Evolutionary conservation across 805 yeast genomes (phyloP), one percentile per base, ranked within the genome.

Genomic region (Pichia deserticola): DNA sequence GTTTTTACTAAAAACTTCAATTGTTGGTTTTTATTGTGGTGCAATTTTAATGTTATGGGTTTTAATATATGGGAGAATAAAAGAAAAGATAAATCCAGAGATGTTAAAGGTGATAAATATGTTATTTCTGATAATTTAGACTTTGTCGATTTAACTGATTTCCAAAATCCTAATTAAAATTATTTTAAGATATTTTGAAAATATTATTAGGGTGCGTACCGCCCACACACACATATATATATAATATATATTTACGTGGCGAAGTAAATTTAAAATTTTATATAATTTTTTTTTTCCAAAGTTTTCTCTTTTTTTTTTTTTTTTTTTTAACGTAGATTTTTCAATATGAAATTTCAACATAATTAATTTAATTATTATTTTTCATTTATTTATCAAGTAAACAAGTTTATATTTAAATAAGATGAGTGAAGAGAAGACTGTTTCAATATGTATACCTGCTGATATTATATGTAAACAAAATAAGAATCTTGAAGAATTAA

Each of bases 401-500:
- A 20, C 20, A 20, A 20, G 20, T 20, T 20, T 20, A 20, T 20
- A 20, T 2, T 20, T 20, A 20, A 20, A 20, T 20, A 20, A 12
- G 13, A 33, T 35, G 39, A 43, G 39, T 43, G 43, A 37, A 28
- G 43, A 37, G 28, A 30, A 29, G 27, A 39, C 38, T 7, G 44
- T 40, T 13, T 36, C 48, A 4, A 6, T 45, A 28, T 37, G 48
- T 35, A 33, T 45, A 11, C 40, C 38, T 13, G 45, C 45, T 4
- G 34, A 25, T 7, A 12, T 12, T 4, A 8, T 46, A 6, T 36
- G 40, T 12, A 46, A 35, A 36, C 40, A 46, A 15, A 36, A 46
- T 27, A 39, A 25, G 37, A 83, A 82, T 55, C 68, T 87, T 45
- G 83, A 83, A 53, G 96, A 89, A 61, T 81, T 80, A 12, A 89